Evolutionary conservation across 2,329 filamentous ascomycete genomes (phyloP), one percentile per base, ranked within the genome.

Genomic region (Periconia macrospinosa): DNA sequence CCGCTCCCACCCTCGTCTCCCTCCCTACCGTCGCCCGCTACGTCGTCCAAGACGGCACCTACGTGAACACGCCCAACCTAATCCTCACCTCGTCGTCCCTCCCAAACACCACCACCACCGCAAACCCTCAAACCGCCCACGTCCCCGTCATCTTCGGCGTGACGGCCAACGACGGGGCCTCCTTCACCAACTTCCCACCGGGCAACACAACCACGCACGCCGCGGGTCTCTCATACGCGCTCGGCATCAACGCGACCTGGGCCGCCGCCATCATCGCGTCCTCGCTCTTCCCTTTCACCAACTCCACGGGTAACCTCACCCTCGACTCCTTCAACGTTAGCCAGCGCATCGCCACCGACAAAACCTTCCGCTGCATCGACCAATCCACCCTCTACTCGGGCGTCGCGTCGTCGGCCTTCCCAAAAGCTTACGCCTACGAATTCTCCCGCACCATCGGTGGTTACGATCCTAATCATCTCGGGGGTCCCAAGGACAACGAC

Each of bases 331-430:
- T 81, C 75, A 84, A 83, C 55, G 75, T 81, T 33, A 78, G 78
- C 18, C 74, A 80, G 7, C 80, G 80, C 6, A 73, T 86, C 41
- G 78, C 81, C 2, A 86, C 83, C 2, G 83, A 86, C 66, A 81
- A 77, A 48, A 78, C 80, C 9, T 86, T 86, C 75, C 80, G 83
- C 52, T 87, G 84, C 65, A 72, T 83, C 47, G 82, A 85, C 63
- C 78, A 86, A 66, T 83, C 83, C 6, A 86, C 83, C 2, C 80
- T 80, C 7, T 81, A 80, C 61, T 75, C 81, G 0, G 82, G 78
- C 2, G 5, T n/a, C 33, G 11, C 15, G 5, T 70, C 79, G 0
- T 68, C 64, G 15, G 77, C 75, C 0, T 81, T 85, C 61, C 66
- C 75, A 27, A 69, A 74, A 6, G 73, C 83, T 0, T 86, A 82